Percentiles rank a stretch among this genome's conserved stretches.
These are phyloP conservation scores for Xylariomycetidae sp. DNA, from an alignment of 2,329 filamentous ascomycete species.

Conservation along the genomic window DNA sequence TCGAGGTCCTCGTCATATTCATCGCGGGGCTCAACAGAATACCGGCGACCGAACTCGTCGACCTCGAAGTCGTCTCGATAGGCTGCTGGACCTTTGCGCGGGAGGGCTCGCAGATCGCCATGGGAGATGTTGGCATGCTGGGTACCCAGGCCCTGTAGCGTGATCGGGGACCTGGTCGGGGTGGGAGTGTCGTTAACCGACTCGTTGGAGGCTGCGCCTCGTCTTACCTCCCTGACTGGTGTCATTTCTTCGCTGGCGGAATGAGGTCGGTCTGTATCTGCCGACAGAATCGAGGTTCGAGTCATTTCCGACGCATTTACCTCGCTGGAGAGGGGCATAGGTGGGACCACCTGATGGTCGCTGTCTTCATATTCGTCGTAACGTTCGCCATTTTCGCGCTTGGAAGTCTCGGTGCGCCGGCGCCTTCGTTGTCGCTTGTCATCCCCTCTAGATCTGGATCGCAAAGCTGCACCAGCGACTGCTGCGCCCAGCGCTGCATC, in stretches of 20 bases:
- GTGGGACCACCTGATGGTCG: conserved; percentile 57
- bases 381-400: conserved; percentile 40
- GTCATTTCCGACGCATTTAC: conserved; percentile 83
- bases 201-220: conserved; percentile 53
- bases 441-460: conserved; percentile 35
- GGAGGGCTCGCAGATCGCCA: conserved; percentile 50
- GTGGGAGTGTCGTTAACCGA: conserved; percentile 52
- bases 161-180: conserved; percentile 48
- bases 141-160: conserved; percentile 57
- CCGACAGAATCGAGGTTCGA: conserved; percentile 78
- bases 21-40: conserved; percentile 27
- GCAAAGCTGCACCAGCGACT: conserved; percentile 32
- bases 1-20: conserved; percentile 38
- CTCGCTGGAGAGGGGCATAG: conserved; percentile 84
- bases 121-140: conserved; percentile 61
- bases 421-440: conserved; percentile 48
- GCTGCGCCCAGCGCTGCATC: conserved; percentile 39
- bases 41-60: conserved; percentile 38
- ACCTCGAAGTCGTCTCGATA: conserved; percentile 43
- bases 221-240: conserved; percentile 58
- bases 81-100: conserved; percentile 37
- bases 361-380: conserved; percentile 47
- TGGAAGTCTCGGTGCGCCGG: conserved; percentile 44
- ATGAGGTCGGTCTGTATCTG: conserved; percentile 66
- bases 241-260: conserved; percentile 59